Conservation (phyloP, 495 filamentous ascomycete genomes). For the Xylaria cubensis region DNA sequence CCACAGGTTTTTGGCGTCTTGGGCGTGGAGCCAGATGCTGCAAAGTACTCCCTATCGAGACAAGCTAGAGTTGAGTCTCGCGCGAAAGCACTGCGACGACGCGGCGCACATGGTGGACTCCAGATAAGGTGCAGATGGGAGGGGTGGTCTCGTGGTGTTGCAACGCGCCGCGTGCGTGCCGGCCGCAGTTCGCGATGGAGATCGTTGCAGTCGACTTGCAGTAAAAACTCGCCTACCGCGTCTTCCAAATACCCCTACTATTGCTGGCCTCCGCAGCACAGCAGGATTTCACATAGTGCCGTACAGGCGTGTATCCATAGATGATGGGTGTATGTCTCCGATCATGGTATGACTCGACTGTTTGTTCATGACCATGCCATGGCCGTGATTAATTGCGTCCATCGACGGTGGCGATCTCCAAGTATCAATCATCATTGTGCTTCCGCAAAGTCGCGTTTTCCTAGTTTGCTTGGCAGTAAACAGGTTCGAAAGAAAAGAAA, state of each 20-base stretch:
- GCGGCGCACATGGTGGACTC: slow-evolving; percentile 22
- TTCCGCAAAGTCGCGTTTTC: slow-evolving; percentile 1
- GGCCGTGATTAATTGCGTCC: not conserved
- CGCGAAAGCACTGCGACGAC: slow-evolving; percentile 7
- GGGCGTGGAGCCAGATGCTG: slow-evolving; percentile 10
- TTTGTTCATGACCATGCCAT: slow-evolving; percentile 20
- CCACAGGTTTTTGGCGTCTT: slow-evolving; percentile 5
- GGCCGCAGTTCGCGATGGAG: slow-evolving; percentile 28
- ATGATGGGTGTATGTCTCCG: slow-evolving; percentile 7
- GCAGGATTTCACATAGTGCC: not conserved
- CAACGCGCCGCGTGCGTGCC: slow-evolving; percentile 25
- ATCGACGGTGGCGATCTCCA: slow-evolving; percentile 2
- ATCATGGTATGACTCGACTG: not conserved
- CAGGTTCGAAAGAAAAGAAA: slow-evolving; percentile 10
- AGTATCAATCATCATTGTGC: slow-evolving; percentile 1
- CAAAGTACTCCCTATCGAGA: slow-evolving; percentile 1
- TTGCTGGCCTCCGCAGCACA: not conserved
- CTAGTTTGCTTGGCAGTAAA: not conserved
- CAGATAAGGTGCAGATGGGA: slow-evolving; percentile 22
- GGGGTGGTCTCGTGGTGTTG: slow-evolving; percentile 27
- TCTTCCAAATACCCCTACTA: not conserved
- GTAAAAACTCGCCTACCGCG: slow-evolving; percentile 9
- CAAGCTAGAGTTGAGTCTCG: slow-evolving; percentile 17
- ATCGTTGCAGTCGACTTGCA: slow-evolving; percentile 22
- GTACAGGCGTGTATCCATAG: not conserved